phyloP scores from a whole-genome alignment of 2,329 filamentous ascomycete genomes.

The Hypoxylon sp. region DNA sequence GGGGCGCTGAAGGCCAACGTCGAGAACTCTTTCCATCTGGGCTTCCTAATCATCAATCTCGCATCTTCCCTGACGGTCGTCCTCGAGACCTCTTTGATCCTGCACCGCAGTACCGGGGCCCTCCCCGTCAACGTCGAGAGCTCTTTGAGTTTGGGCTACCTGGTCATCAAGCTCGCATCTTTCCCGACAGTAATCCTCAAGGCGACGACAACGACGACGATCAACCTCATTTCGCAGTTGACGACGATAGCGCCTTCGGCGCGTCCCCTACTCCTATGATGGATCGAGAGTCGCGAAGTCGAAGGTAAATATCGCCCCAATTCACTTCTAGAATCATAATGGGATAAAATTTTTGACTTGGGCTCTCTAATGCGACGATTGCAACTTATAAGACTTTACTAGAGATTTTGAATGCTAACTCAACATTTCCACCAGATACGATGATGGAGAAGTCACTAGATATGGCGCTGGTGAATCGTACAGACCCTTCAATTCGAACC shows the following conservation, averaged over 20 bases:
- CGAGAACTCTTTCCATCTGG: too few relatives aligned
- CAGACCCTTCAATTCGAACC: constrained; percentile 68
- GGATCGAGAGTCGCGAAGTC: constrained; percentile 54
- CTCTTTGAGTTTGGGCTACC: background rate
- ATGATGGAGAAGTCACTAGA: constrained; percentile 73
- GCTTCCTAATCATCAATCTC: background rate
- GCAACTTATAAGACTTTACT: background rate
- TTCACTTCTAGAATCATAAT: background rate
- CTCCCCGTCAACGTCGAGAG: background rate
- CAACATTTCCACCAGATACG: constrained; percentile 61
- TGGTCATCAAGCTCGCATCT: background rate
- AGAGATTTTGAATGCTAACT: constrained; percentile 15
- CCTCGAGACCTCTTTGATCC: background rate
- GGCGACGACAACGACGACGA: background rate
- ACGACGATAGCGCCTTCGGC: background rate
- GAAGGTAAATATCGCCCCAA: constrained; percentile 46
- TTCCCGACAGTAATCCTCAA: background rate
- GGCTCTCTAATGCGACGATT: background rate
- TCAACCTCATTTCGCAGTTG: background rate
- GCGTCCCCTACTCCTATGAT: constrained; percentile 33
- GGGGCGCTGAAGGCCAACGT: too few relatives aligned
- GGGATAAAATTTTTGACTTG: background rate
- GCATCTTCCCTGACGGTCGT: background rate
- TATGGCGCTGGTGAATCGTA: constrained; percentile 75
- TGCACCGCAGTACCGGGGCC: background rate